Evolutionary conservation across 768 basidiomycete genomes (phyloP), one percentile per base, ranked within the genome.

Genomic region (Pisolithus orientalis): DNA sequence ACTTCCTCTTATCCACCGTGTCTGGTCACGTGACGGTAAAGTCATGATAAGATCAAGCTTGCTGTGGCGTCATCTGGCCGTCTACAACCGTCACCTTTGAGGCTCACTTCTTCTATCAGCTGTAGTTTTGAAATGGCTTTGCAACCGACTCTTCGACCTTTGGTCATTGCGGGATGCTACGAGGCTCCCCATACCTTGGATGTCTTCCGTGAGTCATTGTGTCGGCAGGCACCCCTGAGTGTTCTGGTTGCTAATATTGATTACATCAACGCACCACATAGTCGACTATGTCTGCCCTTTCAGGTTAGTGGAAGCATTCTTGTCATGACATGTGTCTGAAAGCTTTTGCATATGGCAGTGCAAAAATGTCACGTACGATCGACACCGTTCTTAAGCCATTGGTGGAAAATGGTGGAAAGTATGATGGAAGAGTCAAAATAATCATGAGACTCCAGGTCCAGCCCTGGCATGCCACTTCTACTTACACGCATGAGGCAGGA

Each of bases 241-340:
- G 24, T 10, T 17, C 24, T 31, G 13, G 37, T 9, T 53, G 14
- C 17, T 32, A 0, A 40, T 21, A 48, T 27, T 14, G 17, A 45
- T 53, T 11, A 52, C 25, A 5, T 27, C 13, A 16, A 39, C 9
- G 21, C 39, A 14, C 52, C 34, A 6, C 29, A 1, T 57, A 90
- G 88, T 91, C 71, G 91, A 92, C 68, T 91, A 88, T 66, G 87
- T 90, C 59, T 94, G 90, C 59, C 90, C 90, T 1, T 92, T 74
- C 76, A 89, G 85, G 85, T 84, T 38, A 25, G 16, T 8, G 10
- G 32, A 4, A 13, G 16, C 25, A 53, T 4, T 2, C 25, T 34
- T 10, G 9, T 29, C 51, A 16, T 44, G 4, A 0, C 24, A 6
- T 21, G 8, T 2, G 4, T 4, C 3, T 16, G 9, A 37, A 34